Percentiles rank a stretch among this genome's conserved stretches.
Conservation (phyloP, 2,329 filamentous ascomycete species). For the Juglanconis oblonga region DNA sequence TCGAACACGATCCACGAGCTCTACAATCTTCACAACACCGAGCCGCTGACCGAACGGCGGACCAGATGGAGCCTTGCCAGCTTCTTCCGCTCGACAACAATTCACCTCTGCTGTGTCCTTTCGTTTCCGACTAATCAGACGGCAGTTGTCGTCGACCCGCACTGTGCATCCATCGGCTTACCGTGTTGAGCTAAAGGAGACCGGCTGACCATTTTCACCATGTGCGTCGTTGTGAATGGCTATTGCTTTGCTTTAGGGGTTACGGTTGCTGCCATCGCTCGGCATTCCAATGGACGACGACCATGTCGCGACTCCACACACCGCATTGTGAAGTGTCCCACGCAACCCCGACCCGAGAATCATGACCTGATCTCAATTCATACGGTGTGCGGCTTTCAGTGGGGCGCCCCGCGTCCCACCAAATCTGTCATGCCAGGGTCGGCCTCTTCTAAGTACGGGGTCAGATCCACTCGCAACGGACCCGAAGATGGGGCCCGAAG, state of each 20-base stretch:
- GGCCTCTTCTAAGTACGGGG: neutral
- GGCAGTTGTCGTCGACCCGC: neutral
- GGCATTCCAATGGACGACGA: neutral
- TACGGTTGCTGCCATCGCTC: neutral
- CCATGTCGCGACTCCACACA: neutral
- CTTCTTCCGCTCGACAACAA: no score
- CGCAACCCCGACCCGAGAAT: neutral
- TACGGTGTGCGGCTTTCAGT: neutral
- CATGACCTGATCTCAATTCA: neutral
- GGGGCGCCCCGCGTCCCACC: neutral
- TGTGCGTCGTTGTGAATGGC: neutral
- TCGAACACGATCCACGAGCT: neutral
- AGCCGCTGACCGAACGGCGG: neutral
- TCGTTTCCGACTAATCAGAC: neutral
- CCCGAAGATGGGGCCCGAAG: neutral
- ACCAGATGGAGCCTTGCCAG: neutral
- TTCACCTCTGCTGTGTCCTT: neutral
- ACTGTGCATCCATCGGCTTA: neutral
- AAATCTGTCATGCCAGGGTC: conserved; percentile 4
- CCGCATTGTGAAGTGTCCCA: neutral
- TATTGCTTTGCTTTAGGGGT: neutral
- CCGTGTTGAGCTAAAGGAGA: neutral
- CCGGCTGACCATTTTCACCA: neutral
- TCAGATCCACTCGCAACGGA: neutral
- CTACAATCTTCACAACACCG: neutral